Base-by-base conservation (phyloP, 352 stramenopile species). In the Phytophthora palmivora region DNA sequence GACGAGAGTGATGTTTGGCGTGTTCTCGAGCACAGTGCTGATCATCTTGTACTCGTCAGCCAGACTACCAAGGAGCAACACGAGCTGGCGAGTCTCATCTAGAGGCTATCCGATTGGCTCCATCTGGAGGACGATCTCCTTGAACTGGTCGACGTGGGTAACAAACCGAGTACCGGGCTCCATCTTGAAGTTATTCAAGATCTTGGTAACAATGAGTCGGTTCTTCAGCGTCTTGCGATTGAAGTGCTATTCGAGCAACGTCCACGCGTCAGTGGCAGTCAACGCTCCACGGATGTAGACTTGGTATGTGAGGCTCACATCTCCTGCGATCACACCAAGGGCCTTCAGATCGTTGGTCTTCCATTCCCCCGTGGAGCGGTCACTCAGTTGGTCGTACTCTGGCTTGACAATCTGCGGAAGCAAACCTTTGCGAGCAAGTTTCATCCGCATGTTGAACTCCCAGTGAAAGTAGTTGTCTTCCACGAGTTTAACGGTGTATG, bases 31-130 rank as follows among this genome's bases (percentile, higher is more conserved):
- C 7, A 51, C 26, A 9, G 1, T 51, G 26, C 24, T 9, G 6
- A 50, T 43, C 39, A 59, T 11, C 9, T 16, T 12, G 32, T 73
- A 70, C 9, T 77, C 58, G 6, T 28, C 21, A 4, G 58, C 47
- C 5, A 77, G 58, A 34, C 68, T 70, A 0, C 56, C 59, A 1
- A 70, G 53, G 4, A 73, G 43, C 6, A 73, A 30, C n/a, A 69
- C 62, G 9, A 72, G 1, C 38, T 76, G 59, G 2, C 62, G 38
- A 1, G 62, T 12, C 10, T 53, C 38, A 32, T 76, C 55, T 4
- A 76, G 37, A 2, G 37, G 19, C 19, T 71, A 56, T 12, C 55
- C 50, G 37, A 43, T 43, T 4, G 37, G 0, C 14, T 43, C 37
- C 15, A 43, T 22, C 15, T 43, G 10, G 2, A 43, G 37, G 14